Base-by-base conservation (phyloP, 768 basidiomycete species). In the Boletus vermiculosoides region DNA sequence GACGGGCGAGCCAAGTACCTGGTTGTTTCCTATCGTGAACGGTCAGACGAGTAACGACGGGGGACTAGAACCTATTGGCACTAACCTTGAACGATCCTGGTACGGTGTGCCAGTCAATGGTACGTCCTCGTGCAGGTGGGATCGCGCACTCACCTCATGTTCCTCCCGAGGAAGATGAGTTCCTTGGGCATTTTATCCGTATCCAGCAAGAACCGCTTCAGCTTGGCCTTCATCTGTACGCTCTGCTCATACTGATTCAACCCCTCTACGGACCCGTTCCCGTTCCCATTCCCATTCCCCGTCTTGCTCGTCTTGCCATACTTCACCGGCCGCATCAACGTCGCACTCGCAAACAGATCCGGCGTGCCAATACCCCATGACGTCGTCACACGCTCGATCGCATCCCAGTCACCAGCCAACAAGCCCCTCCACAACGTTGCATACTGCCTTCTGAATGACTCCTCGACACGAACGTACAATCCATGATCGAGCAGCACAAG, bases 401-500 rank as follows among this genome's bases (percentile, higher is more conserved):
- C 74, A 15, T 72, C 70, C 67, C 80, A 84, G 66, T 88, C 84
- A 4, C 78, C 78, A 1, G 77, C 76, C 20, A 86, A 72, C 64
- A 88, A 78, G 18, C 79, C 80, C 50, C 83, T 79, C 93, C 93
- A 94, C 5, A 96, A 75, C 5, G 76, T 73, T 18, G 88, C 87
- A 77, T 94, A 96, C 54, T 95, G 83, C 33, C 79, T 74, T 59
- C 83, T 80, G 69, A 97, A 93, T 2, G 76, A 69, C 18, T 86
- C 81, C 16, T 83, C 71, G 4, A 94, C 80, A 9, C 77, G 76
- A 39, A 95, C 90, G 67, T 96, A 97, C 12, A 98, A 76, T 1
- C 95, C 95, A 68, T 98, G 95, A 68, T 98, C 95, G 63, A 98
- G 83, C 13, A 97, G 77, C 33, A 97, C 88, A 59, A 93, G 77